phyloP scores from a whole-genome alignment of 495 filamentous ascomycete species.

The Hypoxylon trugodes region DNA sequence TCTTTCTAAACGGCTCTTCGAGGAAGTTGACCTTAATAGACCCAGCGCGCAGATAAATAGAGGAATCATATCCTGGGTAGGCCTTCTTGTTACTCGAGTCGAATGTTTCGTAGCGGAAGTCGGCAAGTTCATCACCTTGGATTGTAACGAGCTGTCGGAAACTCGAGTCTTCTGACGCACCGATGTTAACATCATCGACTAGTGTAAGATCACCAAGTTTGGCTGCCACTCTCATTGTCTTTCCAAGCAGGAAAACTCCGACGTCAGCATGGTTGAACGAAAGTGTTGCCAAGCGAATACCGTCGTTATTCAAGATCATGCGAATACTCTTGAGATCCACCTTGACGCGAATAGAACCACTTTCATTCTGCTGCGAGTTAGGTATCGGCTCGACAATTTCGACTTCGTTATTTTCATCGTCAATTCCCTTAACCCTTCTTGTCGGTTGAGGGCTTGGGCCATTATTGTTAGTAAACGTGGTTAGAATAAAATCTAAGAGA shows the following conservation, averaged over 20 bases:
- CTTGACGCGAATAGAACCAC: constrained; percentile 73
- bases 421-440: constrained; percentile 49
- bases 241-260: constrained; percentile 85
- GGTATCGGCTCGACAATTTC: constrained; percentile 43
- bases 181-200: constrained; percentile 93
- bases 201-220: constrained; percentile 86
- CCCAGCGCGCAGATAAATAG: constrained; percentile 85
- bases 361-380: constrained; percentile 41
- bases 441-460: constrained; percentile 47
- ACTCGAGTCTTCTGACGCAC: constrained; percentile 79
- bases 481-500: constrained; percentile 92
- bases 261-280: constrained; percentile 92
- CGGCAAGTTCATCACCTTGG: constrained; percentile 93
- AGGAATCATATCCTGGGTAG: constrained; percentile 96
- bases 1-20: constrained; percentile 97
- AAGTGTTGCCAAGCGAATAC: constrained; percentile 90
- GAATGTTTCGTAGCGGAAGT: constrained; percentile 97
- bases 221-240: constrained; percentile 83
- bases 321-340: constrained; percentile 91
- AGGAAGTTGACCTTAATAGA: constrained; percentile 97
- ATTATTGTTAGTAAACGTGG: constrained; percentile 86
- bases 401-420: constrained; percentile 49
- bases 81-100: constrained; percentile 70
- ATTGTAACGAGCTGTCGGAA: constrained; percentile 91
- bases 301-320: constrained; percentile 97